Conservation (phyloP, 2,329 filamentous ascomycete species). For the Paecilomyces formosus region DNA sequence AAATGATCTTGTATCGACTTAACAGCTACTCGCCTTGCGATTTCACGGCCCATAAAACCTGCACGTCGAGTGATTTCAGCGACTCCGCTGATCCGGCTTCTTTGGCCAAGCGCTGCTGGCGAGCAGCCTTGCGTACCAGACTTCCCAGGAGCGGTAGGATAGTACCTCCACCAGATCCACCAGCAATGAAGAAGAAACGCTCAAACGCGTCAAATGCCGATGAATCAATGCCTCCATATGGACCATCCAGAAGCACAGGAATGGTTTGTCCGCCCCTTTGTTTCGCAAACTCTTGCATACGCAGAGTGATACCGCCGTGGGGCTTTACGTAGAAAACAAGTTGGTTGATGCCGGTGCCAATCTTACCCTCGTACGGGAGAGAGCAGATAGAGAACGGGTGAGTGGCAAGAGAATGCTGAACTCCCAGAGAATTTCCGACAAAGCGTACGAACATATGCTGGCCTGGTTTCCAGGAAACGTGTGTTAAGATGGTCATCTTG, state of each 20-base stretch:
- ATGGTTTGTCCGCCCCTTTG: constrained; percentile 30
- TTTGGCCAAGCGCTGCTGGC: constrained; percentile 2
- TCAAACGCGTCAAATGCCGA: constrained; percentile 34
- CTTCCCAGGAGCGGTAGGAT: constrained; percentile 41
- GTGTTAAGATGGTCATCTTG: constrained; percentile 37
- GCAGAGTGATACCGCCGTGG: constrained; percentile 43
- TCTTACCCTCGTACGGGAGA: constrained; percentile 23
- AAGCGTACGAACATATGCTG: constrained; percentile 53
- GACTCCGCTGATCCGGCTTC: neutral
- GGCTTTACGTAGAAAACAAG: constrained; percentile 49
- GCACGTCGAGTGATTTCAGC: constrained; percentile 4
- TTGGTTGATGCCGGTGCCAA: constrained; percentile 19
- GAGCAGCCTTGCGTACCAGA: constrained; percentile 10
- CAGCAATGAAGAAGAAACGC: constrained; percentile 42
- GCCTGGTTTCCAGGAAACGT: constrained; percentile 42
- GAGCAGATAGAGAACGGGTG: constrained; percentile 54
- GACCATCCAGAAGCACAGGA: constrained; percentile 49
- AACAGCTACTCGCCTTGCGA: neutral
- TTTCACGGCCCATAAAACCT: constrained; percentile 11
- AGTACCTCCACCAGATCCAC: constrained; percentile 51
- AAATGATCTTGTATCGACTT: neutral
- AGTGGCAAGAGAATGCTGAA: constrained; percentile 39
- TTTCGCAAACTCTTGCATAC: constrained; percentile 34
- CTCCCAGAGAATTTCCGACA: constrained; percentile 20
- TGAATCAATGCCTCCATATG: constrained; percentile 43